A percentile compares a stretch with the other conserved stretches of the same genome.
phyloP scores from a whole-genome alignment of 331 rosid species.

The Erythrophleum ivorense region DNA sequence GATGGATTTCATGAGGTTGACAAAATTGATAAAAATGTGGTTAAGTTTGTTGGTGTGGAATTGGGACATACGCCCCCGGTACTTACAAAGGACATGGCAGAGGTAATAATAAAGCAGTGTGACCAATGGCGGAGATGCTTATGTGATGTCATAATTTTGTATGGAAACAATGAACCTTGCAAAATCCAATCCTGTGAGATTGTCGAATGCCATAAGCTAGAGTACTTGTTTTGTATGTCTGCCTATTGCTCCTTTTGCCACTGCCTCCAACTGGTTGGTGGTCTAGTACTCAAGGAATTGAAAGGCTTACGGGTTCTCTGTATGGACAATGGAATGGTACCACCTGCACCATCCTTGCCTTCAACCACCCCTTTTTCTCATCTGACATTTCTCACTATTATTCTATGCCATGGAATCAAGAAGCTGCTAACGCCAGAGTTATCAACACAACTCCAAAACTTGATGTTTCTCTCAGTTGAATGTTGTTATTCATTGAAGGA shows the following conservation, averaged over 20 bases:
- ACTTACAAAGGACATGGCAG: neutral
- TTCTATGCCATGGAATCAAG: neutral
- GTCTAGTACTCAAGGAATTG: neutral
- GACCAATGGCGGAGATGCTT: neutral
- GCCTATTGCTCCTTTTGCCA: neutral
- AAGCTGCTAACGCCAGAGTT: neutral
- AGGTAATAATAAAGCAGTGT: neutral
- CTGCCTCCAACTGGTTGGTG: no score
- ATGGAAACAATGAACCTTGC: no score
- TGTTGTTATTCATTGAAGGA: neutral
- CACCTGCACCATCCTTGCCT: no score
- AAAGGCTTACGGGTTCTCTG: neutral
- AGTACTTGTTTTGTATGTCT: neutral
- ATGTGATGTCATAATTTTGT: neutral
- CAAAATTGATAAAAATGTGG: no score
- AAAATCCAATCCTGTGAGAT: neutral
- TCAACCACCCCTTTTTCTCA: neutral
- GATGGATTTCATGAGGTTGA: no score
- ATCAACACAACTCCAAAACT: neutral
- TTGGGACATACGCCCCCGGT: neutral
- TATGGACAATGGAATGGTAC: no score
- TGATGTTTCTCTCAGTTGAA: fast-evolving
- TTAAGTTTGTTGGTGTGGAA: no score
- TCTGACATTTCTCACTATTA: neutral
- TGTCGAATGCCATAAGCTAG: neutral